A percentile compares a stretch with the other conserved stretches of the same genome.
These are phyloP conservation scores for Phellinidium pouzarii DNA, from an alignment of 1,284 basidiomycete genomes.

Conservation along the genomic window DNA sequence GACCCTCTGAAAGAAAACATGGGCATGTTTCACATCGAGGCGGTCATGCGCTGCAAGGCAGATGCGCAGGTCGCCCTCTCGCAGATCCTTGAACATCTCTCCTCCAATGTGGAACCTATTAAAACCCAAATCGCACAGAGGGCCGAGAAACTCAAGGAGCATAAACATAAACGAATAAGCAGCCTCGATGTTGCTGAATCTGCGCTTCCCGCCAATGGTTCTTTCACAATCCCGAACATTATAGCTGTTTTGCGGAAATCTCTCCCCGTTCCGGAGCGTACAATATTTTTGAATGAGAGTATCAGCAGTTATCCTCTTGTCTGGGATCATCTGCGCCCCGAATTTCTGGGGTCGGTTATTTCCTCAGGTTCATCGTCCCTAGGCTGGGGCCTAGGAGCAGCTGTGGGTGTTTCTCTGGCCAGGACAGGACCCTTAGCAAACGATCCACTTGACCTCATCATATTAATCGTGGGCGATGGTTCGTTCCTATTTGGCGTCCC, in stretches of 20 bases:
- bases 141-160: slow-evolving; percentile 10
- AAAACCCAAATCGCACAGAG: slow-evolving; percentile 18
- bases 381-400: slow-evolving; percentile 61
- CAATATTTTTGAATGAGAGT: slow-evolving; percentile 55
- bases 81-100: slow-evolving; percentile 39
- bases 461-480: slow-evolving; percentile 61
- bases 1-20: slow-evolving; percentile 53
- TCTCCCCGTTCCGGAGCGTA: slow-evolving; percentile 32
- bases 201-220: slow-evolving; percentile 17
- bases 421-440: slow-evolving; percentile 24
- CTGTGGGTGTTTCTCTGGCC: slow-evolving; percentile 50
- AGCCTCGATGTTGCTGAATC: slow-evolving; percentile 27
- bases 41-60: slow-evolving; percentile 50
- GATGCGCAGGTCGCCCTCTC: slow-evolving; percentile 46
- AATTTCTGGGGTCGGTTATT: slow-evolving; percentile 42
- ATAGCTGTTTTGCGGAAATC: slow-evolving; percentile 41
- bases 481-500: slow-evolving; percentile 63
- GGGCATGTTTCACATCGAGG: slow-evolving; percentile 50
- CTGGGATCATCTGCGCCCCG: slow-evolving; percentile 53
- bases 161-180: slow-evolving; percentile 26
- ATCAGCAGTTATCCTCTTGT: slow-evolving; percentile 49
- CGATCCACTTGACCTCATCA: slow-evolving; percentile 41
- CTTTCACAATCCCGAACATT: slow-evolving; percentile 42
- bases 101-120: slow-evolving; percentile 11
- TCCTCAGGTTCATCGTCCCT: slow-evolving; percentile 54